A percentile compares a stretch with the other conserved stretches of the same genome.
Conservation (phyloP, 495 filamentous ascomycete species). For the Podospora bellae-mahoneyi region DNA sequence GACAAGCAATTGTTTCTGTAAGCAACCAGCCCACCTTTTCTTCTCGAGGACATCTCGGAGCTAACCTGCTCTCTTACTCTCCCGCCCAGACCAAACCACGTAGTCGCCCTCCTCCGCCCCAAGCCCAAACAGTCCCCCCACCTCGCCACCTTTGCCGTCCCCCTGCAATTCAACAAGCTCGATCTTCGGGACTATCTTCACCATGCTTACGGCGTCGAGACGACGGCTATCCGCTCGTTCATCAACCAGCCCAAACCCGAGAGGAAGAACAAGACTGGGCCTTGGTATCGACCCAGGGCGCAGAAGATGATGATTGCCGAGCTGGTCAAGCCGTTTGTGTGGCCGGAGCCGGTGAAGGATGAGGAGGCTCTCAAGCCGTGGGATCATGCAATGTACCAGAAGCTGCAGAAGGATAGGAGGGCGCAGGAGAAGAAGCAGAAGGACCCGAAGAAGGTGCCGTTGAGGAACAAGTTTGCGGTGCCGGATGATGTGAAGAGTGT, state of each 20-base stretch:
- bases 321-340: conserved; percentile 78
- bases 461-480: conserved; percentile 20
- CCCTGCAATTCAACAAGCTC: conserved; percentile 84
- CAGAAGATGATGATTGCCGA: conserved; percentile 91
- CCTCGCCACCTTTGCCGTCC: conserved; percentile 80
- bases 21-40: conserved; percentile 23
- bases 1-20: conserved; percentile 69
- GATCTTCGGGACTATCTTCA: conserved; percentile 87
- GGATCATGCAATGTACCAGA: conserved; percentile 31
- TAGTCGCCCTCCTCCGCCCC: conserved; percentile 65
- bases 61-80: background rate
- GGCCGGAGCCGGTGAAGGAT: conserved; percentile 59
- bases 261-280: conserved; percentile 44
- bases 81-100: conserved; percentile 66
- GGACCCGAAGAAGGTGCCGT: conserved; percentile 34
- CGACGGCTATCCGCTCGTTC: conserved; percentile 69
- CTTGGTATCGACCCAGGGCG: conserved; percentile 56
- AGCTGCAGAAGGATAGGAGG: conserved; percentile 36
- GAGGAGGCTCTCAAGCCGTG: conserved; percentile 45
- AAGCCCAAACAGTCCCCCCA: conserved; percentile 67
- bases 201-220: conserved; percentile 66
- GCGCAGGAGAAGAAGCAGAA: conserved; percentile 34
- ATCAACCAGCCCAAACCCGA: conserved; percentile 64
- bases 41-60: background rate
- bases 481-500: conserved; percentile 22